phyloP scores from a whole-genome alignment of 192 early-diverging fungal genomes.

The Phycomyces blakesleeanus region DNA sequence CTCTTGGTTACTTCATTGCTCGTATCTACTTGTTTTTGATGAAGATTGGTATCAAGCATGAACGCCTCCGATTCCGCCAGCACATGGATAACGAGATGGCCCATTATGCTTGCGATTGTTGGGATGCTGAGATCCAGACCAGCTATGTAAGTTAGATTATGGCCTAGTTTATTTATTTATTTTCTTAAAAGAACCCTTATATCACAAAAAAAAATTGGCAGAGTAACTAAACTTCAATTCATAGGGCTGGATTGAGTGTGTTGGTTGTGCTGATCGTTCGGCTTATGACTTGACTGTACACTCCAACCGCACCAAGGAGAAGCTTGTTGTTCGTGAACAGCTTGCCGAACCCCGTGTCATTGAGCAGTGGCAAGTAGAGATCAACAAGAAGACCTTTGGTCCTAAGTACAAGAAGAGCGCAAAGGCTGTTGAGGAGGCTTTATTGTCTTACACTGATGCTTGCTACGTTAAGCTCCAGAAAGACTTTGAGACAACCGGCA shows the following conservation, averaged over 20 bases:
- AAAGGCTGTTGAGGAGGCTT: constrained; percentile 78
- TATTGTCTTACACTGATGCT: constrained; percentile 53
- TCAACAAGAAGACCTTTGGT: constrained; percentile 94
- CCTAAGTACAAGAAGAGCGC: constrained; percentile 90
- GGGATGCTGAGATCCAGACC: constrained; percentile 97
- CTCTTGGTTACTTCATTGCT: constrained; percentile 97
- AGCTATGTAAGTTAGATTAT: constrained; percentile 62
- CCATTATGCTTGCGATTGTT: constrained; percentile 97
- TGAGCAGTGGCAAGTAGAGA: constrained; percentile 76
- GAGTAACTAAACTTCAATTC: neutral
- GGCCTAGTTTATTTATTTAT: too few relatives aligned
- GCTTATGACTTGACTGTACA: constrained; percentile 96
- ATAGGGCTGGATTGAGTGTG: constrained; percentile 98
- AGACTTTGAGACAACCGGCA: constrained; percentile 47
- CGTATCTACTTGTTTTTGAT: constrained; percentile 90
- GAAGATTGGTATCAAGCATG: constrained; percentile 84
- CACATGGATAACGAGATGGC: constrained; percentile 99
- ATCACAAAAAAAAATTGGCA: neutral
- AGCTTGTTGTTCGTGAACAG: constrained; percentile 88
- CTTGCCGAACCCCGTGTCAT: constrained; percentile 77
- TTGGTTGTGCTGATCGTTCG: constrained; percentile 98
- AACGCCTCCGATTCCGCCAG: constrained; percentile 91
- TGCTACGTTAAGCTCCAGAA: constrained; percentile 58
- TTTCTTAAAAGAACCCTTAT: too few relatives aligned
- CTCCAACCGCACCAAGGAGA: constrained; percentile 82